Base-by-base conservation (phyloP, 176 grass and related monocot genomes). In the Poa pratensis region DNA sequence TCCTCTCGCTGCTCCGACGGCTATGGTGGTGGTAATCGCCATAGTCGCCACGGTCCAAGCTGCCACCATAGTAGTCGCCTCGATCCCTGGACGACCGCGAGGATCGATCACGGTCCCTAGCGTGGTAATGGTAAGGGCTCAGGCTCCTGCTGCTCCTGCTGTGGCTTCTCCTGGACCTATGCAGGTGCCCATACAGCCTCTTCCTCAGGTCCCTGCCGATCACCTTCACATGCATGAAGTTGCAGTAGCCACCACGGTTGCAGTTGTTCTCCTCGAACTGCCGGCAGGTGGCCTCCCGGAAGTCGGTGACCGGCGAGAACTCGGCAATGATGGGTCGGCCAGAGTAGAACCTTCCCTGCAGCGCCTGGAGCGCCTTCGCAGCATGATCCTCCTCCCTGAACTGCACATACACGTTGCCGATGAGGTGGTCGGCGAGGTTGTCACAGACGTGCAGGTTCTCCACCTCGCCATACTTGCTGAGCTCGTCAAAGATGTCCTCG, bases 221-320 rank as follows among this genome's bases (percentile, higher is more conserved):
- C 78, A 91, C 51, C 82, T 99, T 99, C 18, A 96, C 96, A 64
- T 99, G 96, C 86, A 99, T 96, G 79, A 96, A 99, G 85, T 99
- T 99, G 89, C 93, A 99, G 80, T 96, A 99, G 1, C 96, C 96
- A 1, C 93, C 93, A 79, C 91, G 91, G 84, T 94, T 99, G 89
- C 96, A 99, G 61, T 80, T 94, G 77, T 96, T 78, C 87, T 99
- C 96, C 80, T 99, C 96, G 42, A 82, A 99, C 75, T 94, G 96
- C 84, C 93, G 48, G 73, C 93, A 95, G 7, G 93, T 99, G 78
- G 96, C 96, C 79, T 99, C 96, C 19, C 93, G 89, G 69, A 96
- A 96, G 89, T 99, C 96, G 17, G 96, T 96, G 32, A 99, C 93
- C 1, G 93, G 96, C 37, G 91, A 98, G 81, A 98, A 98, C 85